Base-by-base conservation (phyloP, 2,329 filamentous ascomycete species). In the Neonectria ditissima region DNA sequence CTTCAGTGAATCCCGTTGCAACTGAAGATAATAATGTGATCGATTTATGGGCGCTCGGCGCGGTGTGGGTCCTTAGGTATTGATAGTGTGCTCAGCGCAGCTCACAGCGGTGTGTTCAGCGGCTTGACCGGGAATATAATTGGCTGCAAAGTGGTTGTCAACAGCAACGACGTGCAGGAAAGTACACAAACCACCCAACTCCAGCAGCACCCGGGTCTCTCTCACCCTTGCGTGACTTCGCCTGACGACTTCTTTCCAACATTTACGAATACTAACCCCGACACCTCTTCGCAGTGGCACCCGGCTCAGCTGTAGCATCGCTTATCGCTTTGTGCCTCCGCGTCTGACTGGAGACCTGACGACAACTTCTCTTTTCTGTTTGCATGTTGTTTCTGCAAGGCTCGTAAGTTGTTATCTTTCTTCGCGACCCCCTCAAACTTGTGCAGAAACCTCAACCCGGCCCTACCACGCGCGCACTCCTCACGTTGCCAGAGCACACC, bases 171-270 rank as follows among this genome's bases (percentile, higher is more conserved):
- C 55, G 53, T 55, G 28, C 58, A 24, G 22, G 61, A 75, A 78
- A 76, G 74, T 78, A 78, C 75, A 78, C 76, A 78, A 78, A 77
- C 69, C 69, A 72, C n/a, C n/a, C 58, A 41, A n/a, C n/a, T 41
- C 48, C 54, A 59, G 45, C 51, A 55, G 20, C 39, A 26, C 30
- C 60, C 41, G 53, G 55, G 62, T 52, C 61, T 57, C 58, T 37
- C 63, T 55, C 65, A 30, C 44, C 59, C 53, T 55, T 55, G 56
- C 55, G 60, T 63, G 68, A 59, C 55, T 69, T 54, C 67, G 61
- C 59, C 54, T 57, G 47, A 37, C 58, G 56, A 59, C 59, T 68
- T 63, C 44, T 54, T 60, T 56, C 55, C 63, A 37, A 34, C 56
- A 63, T 26, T 63, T 16, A n/a, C 34, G 5, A 37, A 37, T 72